Evolutionary conservation across 768 basidiomycete species (phyloP), one percentile per base, ranked within the genome.

Genomic region (Lactarius pseudohatsudake): DNA sequence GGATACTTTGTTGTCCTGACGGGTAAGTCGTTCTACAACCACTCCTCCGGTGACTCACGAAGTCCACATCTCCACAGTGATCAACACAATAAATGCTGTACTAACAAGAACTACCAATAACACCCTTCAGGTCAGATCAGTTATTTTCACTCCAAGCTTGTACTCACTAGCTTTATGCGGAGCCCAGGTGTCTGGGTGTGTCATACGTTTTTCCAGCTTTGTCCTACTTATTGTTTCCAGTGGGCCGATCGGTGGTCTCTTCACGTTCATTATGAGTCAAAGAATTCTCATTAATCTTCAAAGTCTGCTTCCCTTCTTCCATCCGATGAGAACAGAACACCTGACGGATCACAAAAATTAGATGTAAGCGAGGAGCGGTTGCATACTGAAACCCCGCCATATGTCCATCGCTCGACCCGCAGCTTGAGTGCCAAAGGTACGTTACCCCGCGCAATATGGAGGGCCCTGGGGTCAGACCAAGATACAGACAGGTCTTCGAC

Each of bases 1-100:
- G 82, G 83, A 20, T 89, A 87, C 73, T 85, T 89, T 66, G 67
- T 86, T 45, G 78, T 77, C 3, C 74, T 89, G 53, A 85, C 86
- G 66, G 77, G 72, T 82, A 61, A 22, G 72, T 59, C 28, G 4
- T 16, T 18, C 15, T n/a, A 15, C 10, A 22, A 36, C 22, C 4
- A 54, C 32, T 38, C 38, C 38, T 15, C 13, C 22, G 6, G 10
- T 54, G 50, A 40, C 28, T 58, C 30, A 16, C 22, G 20, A 55
- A 34, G 16, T 60, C n/a, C 30, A 26, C 30, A 13, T 47, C 16
- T 36, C 47, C 20, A 22, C 41, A 75, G 74, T 32, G 10, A 56
- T 65, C 9, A 75, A 75, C 64, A 63, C 72, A 40, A 63, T 75
- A 40, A 74, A 73, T 61, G 55, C 73, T 10, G 69, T 75, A 15